Evolutionary conservation across 2,329 filamentous ascomycete genomes (phyloP).

Genomic region (Stagonosporopsis tanaceti): DNA sequence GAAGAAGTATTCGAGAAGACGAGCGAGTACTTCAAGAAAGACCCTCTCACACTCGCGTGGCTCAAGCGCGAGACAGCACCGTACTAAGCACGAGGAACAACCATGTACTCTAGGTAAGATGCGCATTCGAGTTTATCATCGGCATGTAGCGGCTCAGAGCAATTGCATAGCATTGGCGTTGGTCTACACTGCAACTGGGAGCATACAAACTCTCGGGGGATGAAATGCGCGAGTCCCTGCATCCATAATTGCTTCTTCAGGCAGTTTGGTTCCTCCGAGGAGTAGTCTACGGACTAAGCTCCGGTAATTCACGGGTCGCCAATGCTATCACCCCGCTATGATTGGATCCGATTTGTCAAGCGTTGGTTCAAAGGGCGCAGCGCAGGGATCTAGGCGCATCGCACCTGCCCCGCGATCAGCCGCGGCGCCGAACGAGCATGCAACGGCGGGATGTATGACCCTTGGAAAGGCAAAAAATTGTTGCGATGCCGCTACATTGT

Average conservation of each 20-base stretch:
- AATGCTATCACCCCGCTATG: conserved; percentile 14
- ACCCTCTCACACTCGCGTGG: conserved; percentile 78
- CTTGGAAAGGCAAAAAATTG: conserved; percentile 35
- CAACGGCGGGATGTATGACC: conserved; percentile 31
- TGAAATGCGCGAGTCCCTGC: conserved; percentile 21
- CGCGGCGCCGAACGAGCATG: conserved; percentile 21
- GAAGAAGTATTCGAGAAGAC: conserved; percentile 83
- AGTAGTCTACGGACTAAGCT: conserved; percentile 29
- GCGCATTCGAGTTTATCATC: conserved; percentile 6
- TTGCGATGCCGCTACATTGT: conserved; percentile 33
- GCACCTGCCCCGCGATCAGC: conserved; percentile 19
- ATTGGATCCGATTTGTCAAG: conserved; percentile 37
- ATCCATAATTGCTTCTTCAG: conserved; percentile 14
- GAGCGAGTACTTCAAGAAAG: conserved; percentile 74
- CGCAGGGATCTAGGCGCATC: conserved; percentile 29
- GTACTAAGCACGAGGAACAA: conserved; percentile 29
- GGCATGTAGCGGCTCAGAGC: conserved; percentile 19
- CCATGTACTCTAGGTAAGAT: neutral
- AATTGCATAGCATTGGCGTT: conserved; percentile 25
- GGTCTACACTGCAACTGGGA: neutral
- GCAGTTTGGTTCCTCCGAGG: conserved; percentile 11
- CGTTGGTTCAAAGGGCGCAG: conserved; percentile 24
- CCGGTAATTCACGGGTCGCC: conserved; percentile 36
- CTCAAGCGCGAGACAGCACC: conserved; percentile 84
- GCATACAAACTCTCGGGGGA: neutral